phyloP scores from a whole-genome alignment of 2,329 filamentous ascomycete genomes.

The Aspergillus quadricinctus region DNA sequence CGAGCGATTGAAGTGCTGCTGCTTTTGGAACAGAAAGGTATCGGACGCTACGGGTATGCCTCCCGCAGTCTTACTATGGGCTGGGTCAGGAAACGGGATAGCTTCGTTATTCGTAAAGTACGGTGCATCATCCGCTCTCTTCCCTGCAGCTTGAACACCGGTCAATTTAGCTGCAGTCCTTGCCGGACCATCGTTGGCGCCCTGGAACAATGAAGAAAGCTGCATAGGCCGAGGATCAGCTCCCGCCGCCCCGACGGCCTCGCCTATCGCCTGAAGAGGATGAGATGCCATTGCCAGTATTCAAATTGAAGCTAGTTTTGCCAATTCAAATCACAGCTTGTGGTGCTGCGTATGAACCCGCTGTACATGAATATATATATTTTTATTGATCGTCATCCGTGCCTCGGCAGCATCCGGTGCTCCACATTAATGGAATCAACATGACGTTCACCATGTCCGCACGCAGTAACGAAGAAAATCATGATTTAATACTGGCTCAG shows the following conservation, averaged over 20 bases:
- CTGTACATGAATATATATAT: too few relatives aligned
- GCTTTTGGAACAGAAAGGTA: slow-evolving; percentile 52
- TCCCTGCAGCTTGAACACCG: slow-evolving; percentile 43
- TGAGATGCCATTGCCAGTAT: not conserved
- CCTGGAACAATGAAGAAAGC: slow-evolving; percentile 28
- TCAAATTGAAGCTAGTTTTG: not conserved
- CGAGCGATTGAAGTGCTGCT: slow-evolving; percentile 55
- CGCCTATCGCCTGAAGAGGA: not conserved
- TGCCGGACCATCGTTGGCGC: slow-evolving; percentile 50
- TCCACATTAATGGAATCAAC: too few relatives aligned
- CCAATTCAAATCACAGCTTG: too few relatives aligned
- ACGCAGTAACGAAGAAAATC: too few relatives aligned
- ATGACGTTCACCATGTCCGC: too few relatives aligned
- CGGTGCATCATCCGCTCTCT: slow-evolving; percentile 46
- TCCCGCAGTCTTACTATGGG: slow-evolving; percentile 51
- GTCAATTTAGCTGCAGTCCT: slow-evolving; percentile 51
- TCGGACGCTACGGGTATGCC: slow-evolving; percentile 50
- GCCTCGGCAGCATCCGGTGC: too few relatives aligned
- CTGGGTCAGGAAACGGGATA: slow-evolving; percentile 48
- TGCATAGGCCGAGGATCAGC: slow-evolving; percentile 36
- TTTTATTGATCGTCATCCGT: too few relatives aligned
- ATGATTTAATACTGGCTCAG: too few relatives aligned
- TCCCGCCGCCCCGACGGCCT: slow-evolving; percentile 38
- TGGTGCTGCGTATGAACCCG: too few relatives aligned
- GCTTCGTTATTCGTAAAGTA: slow-evolving; percentile 56